A percentile compares a stretch with the other conserved stretches of the same genome.
Evolutionary conservation across 2,329 filamentous ascomycete genomes (phyloP).

Genomic region (Clonostachys rosea): DNA sequence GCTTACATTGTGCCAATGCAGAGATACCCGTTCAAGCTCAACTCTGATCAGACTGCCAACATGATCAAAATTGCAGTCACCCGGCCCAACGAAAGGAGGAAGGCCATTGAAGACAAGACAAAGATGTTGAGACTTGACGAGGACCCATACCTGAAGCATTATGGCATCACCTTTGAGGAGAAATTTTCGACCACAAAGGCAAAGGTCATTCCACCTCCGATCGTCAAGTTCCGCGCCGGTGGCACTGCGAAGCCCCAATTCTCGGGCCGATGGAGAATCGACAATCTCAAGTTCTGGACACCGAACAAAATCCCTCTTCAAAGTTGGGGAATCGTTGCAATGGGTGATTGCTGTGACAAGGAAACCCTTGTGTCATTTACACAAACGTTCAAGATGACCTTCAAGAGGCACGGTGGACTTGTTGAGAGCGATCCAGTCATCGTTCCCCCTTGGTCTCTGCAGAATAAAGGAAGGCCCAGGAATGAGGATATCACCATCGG

Average conservation of each 20-base stretch:
- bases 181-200: conserved; percentile 65
- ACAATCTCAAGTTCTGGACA: conserved; percentile 68
- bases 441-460: conserved; percentile 18
- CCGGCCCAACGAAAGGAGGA: conserved; percentile 62
- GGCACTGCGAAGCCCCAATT: conserved; percentile 42
- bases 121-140: conserved; percentile 61
- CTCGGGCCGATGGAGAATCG: conserved; percentile 80
- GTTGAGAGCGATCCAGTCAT: conserved; percentile 19
- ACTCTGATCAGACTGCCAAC: conserved; percentile 59
- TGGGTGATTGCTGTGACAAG: conserved; percentile 49
- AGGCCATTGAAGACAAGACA: conserved; percentile 51
- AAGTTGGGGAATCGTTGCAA: conserved; percentile 71
- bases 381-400: conserved; percentile 36
- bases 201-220: conserved; percentile 65
- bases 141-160: conserved; percentile 68
- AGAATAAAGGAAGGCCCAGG: too few relatives aligned
- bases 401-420: conserved; percentile 44
- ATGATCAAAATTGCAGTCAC: conserved; percentile 97
- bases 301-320: conserved; percentile 58
- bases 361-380: conserved; percentile 20
- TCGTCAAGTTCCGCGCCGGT: conserved; percentile 71
- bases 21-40: conserved; percentile 59
- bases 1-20: conserved; percentile 49
- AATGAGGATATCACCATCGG: too few relatives aligned
- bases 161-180: conserved; percentile 65